Evolutionary conservation across 2,329 filamentous ascomycete species (phyloP).

Genomic region (Phyllosticta citribraziliensis): DNA sequence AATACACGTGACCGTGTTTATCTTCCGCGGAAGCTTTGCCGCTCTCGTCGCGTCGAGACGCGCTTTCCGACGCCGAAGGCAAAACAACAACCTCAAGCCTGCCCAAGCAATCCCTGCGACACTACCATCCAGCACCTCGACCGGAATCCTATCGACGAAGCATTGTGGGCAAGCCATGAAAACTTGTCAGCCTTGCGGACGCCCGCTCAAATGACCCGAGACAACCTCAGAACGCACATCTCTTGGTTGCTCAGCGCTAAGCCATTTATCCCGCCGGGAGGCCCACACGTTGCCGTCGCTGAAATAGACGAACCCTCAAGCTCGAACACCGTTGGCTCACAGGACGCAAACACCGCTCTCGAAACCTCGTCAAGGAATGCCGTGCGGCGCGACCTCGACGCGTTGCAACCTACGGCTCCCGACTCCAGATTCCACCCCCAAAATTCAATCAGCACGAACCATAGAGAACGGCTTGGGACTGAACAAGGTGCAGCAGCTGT

Average conservation of each 20-base stretch:
- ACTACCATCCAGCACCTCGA: background rate
- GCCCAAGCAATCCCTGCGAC: background rate
- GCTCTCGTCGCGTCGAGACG: background rate
- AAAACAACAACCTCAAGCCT: background rate
- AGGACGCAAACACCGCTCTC: conserved; percentile 12
- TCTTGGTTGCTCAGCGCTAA: conserved; percentile 38
- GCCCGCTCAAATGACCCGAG: conserved; percentile 32
- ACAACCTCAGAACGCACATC: conserved; percentile 40
- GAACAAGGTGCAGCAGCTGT: background rate
- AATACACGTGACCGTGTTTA: background rate
- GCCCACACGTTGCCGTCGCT: background rate
- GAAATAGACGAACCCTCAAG: background rate
- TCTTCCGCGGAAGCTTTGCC: background rate
- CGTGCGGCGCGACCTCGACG: conserved; percentile 16
- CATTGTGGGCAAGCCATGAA: background rate
- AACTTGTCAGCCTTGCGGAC: background rate
- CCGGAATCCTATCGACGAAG: background rate
- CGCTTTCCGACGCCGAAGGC: background rate
- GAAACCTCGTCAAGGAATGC: conserved; percentile 7
- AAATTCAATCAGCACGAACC: conserved; percentile 12
- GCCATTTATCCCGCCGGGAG: conserved; percentile 32
- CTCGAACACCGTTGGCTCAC: conserved; percentile 20
- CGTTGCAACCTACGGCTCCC: conserved; percentile 15
- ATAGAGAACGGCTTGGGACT: background rate
- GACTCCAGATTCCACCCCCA: conserved; percentile 14